Conservation (phyloP, 208 protist genomes). For the Trypanosoma grayi region DNA sequence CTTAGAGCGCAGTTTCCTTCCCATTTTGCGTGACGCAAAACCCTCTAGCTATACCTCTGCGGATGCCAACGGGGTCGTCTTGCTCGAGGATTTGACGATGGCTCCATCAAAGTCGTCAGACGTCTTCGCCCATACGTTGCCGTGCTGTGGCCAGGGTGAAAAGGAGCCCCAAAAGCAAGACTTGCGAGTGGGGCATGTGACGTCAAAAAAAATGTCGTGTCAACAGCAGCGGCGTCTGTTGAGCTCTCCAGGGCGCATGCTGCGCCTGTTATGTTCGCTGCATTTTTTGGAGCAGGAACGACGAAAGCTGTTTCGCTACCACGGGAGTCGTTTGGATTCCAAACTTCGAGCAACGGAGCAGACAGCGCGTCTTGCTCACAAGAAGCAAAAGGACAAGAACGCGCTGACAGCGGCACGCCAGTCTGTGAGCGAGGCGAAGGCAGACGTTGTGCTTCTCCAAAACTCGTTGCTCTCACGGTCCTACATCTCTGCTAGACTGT, state of each 20-base stretch:
- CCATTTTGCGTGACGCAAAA: background rate
- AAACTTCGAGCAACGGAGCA: background rate
- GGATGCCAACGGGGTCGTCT: background rate
- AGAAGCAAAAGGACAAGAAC: background rate
- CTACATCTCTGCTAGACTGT: slow-evolving; percentile 64
- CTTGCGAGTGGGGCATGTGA: background rate
- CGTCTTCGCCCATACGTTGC: no score
- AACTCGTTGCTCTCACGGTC: slow-evolving; percentile 56
- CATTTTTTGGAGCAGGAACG: slow-evolving; percentile 54
- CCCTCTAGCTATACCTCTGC: background rate
- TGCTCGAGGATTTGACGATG: background rate
- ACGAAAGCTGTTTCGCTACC: slow-evolving; percentile 28
- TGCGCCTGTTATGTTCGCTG: slow-evolving; percentile 31
- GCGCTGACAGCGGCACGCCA: background rate
- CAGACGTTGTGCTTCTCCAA: slow-evolving; percentile 26
- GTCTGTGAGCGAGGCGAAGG: slow-evolving; percentile 5
- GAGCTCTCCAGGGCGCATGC: slow-evolving; percentile 9
- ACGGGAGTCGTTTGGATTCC: slow-evolving; percentile 6
- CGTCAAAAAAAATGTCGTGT: background rate
- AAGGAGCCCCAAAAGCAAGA: background rate
- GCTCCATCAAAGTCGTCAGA: background rate
- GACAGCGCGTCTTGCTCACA: background rate
- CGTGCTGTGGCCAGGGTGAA: background rate
- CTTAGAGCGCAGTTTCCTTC: slow-evolving; percentile 56
- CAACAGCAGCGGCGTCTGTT: background rate